Conservation (phyloP, 1,284 basidiomycete species). For the Rhizopogon hawkerae region DNA sequence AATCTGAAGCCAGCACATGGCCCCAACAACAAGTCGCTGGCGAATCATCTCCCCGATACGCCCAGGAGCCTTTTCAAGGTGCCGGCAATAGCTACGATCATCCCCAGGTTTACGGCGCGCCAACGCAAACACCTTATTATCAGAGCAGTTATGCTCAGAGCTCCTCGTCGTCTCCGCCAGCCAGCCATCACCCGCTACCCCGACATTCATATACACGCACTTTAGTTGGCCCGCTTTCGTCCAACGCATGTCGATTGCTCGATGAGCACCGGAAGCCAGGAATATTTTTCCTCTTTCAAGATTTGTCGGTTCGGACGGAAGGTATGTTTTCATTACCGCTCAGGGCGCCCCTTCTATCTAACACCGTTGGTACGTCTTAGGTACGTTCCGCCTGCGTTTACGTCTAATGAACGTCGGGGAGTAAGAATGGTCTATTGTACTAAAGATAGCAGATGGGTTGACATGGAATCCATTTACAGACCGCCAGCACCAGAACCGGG, state of each 20-base stretch:
- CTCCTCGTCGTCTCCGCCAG: slow-evolving; percentile 28
- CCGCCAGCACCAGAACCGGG: slow-evolving; percentile 65
- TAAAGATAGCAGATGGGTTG: slow-evolving; percentile 9
- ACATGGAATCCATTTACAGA: slow-evolving; percentile 31
- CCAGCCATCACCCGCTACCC: slow-evolving; percentile 37
- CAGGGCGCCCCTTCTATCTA: slow-evolving; percentile 18
- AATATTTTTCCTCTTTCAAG: slow-evolving; percentile 84
- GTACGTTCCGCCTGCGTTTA: slow-evolving; percentile 69
- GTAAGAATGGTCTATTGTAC: slow-evolving; percentile 39
- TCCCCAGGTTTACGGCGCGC: slow-evolving; percentile 18
- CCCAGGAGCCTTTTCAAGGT: slow-evolving; percentile 29
- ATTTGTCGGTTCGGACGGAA: slow-evolving; percentile 81
- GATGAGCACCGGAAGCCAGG: slow-evolving; percentile 79
- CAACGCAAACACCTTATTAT: slow-evolving; percentile 24
- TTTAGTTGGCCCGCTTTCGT: slow-evolving; percentile 78
- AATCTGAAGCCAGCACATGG: slow-evolving; percentile 26
- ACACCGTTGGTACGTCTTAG: slow-evolving; percentile 27
- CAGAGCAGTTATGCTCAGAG: slow-evolving; percentile 22
- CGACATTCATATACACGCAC: slow-evolving; percentile 74
- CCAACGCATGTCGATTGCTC: slow-evolving; percentile 73
- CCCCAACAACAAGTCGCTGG: slow-evolving; percentile 19
- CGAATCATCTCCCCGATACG: slow-evolving; percentile 19
- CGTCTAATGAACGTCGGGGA: slow-evolving; percentile 80
- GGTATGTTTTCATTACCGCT: slow-evolving; percentile 36
- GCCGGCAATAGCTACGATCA: slow-evolving; percentile 17